phyloP scores from a whole-genome alignment of 768 basidiomycete genomes.

The Lentinula sp. region DNA sequence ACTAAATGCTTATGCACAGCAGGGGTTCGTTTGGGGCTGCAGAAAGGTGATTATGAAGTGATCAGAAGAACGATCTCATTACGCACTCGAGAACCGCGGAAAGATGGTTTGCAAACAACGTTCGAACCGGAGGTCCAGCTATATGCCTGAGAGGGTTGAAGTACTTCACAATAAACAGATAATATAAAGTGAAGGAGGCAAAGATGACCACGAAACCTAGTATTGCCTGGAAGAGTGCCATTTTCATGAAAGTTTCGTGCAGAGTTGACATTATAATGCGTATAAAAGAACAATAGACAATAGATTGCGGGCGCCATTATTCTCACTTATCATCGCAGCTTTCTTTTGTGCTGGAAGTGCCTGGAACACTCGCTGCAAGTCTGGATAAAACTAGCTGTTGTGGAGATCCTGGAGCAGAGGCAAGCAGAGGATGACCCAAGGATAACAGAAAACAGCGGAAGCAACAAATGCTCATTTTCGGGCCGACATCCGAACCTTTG shows the following conservation, averaged over 20 bases:
- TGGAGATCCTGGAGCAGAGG: neutral
- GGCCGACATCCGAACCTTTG: neutral
- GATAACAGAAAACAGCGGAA: neutral
- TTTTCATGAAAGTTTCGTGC: neutral
- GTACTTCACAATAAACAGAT: slow-evolving; percentile 23
- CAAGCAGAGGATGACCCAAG: too few species aligned
- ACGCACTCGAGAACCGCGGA: slow-evolving; percentile 53
- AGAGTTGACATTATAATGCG: neutral
- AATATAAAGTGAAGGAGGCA: slow-evolving; percentile 21
- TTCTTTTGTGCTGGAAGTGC: neutral
- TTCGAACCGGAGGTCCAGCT: slow-evolving; percentile 52
- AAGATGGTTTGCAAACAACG: slow-evolving; percentile 51
- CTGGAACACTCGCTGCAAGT: neutral
- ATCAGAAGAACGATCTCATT: neutral
- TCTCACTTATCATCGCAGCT: neutral
- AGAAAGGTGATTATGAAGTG: neutral
- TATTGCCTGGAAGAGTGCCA: neutral
- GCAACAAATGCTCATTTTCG: neutral
- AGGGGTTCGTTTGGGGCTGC: slow-evolving; percentile 49
- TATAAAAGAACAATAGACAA: neutral
- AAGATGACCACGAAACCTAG: slow-evolving; percentile 4
- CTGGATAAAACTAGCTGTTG: neutral
- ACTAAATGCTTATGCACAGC: slow-evolving; percentile 48
- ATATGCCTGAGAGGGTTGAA: slow-evolving; percentile 47
- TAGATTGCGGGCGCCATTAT: neutral